Evolutionary conservation across 1,284 basidiomycete species (phyloP).

Genomic region (Apiotrichum veenhuisii): DNA sequence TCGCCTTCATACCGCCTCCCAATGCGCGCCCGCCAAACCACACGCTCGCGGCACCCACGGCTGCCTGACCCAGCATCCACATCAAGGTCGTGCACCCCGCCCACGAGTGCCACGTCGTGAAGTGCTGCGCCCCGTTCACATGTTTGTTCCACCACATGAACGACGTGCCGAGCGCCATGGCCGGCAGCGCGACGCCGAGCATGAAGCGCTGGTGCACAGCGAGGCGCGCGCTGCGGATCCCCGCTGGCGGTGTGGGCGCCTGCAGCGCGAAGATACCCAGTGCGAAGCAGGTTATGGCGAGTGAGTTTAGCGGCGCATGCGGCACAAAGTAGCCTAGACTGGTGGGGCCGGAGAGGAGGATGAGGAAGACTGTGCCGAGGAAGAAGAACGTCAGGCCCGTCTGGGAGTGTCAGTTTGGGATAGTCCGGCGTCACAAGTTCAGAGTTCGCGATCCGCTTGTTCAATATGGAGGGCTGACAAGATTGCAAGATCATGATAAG

Average conservation of each 20-base stretch:
- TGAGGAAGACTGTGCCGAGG: constrained; percentile 33
- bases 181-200: constrained; percentile 33
- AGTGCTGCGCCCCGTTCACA: constrained; percentile 37
- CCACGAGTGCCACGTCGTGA: constrained; percentile 43
- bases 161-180: constrained; percentile 34
- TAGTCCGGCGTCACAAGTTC: too few species aligned
- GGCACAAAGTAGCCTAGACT: constrained; percentile 41
- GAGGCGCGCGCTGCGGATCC: constrained; percentile 27
- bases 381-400: constrained; percentile 35
- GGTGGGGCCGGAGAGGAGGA: constrained; percentile 23
- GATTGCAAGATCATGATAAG: too few species aligned
- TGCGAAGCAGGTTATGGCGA: constrained; percentile 38
- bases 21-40: constrained; percentile 30
- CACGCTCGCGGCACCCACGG: constrained; percentile 33
- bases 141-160: constrained; percentile 49
- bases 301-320: constrained; percentile 43
- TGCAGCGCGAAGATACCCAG: constrained; percentile 42
- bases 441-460: too few species aligned
- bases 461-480: too few species aligned
- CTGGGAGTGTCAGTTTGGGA: too few species aligned
- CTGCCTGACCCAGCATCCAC: constrained; percentile 41
- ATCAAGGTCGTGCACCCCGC: constrained; percentile 31
- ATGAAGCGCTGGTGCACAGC: constrained; percentile 38
- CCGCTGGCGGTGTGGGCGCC: constrained; percentile 31
- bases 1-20: constrained; percentile 36